These are phyloP conservation scores for Metschnikowia dekortorum DNA, from an alignment of 805 yeast species.

Conservation along the genomic window DNA sequence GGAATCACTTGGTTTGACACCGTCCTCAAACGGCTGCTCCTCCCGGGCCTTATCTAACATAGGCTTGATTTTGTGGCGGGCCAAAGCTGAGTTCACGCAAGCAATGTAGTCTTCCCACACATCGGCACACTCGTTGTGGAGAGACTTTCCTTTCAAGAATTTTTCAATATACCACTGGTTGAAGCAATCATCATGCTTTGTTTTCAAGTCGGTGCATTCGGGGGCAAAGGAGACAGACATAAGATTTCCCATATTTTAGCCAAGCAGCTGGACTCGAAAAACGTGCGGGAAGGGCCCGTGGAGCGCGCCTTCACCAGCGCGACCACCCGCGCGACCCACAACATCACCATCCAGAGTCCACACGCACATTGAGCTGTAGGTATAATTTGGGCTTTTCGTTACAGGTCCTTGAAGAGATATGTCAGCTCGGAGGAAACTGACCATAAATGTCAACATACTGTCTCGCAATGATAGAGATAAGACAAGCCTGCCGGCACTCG, in stretches of 20 bases:
- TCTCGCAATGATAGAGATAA: constrained; percentile 9
- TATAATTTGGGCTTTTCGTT: neutral
- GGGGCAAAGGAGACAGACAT: constrained; percentile 85
- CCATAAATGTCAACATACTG: constrained; percentile 8
- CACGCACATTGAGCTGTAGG: too few species aligned
- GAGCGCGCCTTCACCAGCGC: neutral
- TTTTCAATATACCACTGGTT: constrained; percentile 91
- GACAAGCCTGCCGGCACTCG: constrained; percentile 22
- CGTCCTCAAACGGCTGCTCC: constrained; percentile 68
- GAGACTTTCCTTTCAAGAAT: constrained; percentile 50
- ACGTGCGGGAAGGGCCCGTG: neutral
- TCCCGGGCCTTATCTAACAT: constrained; percentile 84
- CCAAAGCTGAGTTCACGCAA: constrained; percentile 73
- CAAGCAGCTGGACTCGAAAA: neutral
- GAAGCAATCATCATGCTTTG: constrained; percentile 87
- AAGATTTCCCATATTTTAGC: constrained; percentile 35
- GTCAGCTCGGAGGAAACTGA: constrained; percentile 15
- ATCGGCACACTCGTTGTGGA: constrained; percentile 84
- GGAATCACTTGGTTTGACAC: neutral
- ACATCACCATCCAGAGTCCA: neutral
- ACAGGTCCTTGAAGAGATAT: neutral
- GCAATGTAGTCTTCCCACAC: constrained; percentile 84
- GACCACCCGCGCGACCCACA: neutral
- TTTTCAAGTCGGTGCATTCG: constrained; percentile 86
- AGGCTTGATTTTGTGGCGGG: constrained; percentile 71